Percentiles rank a stretch among this genome's conserved stretches.
Conservation (phyloP, 1,139 yeast genomes). For the Sugiyamaella grinbergsii region DNA sequence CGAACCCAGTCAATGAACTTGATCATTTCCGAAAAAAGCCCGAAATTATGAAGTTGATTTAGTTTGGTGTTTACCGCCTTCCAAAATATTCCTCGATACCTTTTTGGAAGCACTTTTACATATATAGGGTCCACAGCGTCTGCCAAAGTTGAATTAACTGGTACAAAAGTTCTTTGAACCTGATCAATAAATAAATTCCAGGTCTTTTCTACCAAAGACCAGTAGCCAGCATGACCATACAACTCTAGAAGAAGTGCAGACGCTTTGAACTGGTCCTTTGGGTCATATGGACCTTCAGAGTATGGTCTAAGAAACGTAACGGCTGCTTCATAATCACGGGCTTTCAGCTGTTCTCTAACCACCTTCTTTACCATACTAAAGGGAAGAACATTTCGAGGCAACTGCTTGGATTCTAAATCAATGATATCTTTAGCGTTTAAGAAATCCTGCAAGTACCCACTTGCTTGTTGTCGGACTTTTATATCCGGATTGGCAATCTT, state of each 20-base stretch:
- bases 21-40: constrained; percentile 36
- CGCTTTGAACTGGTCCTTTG: constrained; percentile 15
- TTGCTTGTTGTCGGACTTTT: constrained; percentile 21
- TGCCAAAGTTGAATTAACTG: constrained; percentile 1
- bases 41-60: constrained; percentile 33
- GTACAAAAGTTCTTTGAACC: constrained; percentile 14
- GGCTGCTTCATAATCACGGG: constrained; percentile 22
- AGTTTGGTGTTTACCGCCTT: constrained; percentile 41
- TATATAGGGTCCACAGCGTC: constrained; percentile 2
- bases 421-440: constrained; percentile 26
- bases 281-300: constrained; percentile 16
- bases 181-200: constrained; percentile 24
- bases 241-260: constrained; percentile 22
- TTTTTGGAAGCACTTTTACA: constrained; percentile 23
- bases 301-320: constrained; percentile 24
- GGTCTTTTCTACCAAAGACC: constrained; percentile 22
- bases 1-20: constrained; percentile 39
- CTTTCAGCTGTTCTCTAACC: constrained; percentile 21
- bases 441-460: constrained; percentile 24
- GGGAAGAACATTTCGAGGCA: constrained; percentile 33
- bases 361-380: constrained; percentile 32
- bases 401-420: constrained; percentile 33
- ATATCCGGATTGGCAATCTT: constrained; percentile 14
- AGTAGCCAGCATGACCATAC: constrained; percentile 23
- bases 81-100: constrained; percentile 29